Evolutionary conservation across 768 basidiomycete genomes (phyloP), one percentile per base, ranked within the genome.

Genomic region (Rubroboletus pulcherrimus): DNA sequence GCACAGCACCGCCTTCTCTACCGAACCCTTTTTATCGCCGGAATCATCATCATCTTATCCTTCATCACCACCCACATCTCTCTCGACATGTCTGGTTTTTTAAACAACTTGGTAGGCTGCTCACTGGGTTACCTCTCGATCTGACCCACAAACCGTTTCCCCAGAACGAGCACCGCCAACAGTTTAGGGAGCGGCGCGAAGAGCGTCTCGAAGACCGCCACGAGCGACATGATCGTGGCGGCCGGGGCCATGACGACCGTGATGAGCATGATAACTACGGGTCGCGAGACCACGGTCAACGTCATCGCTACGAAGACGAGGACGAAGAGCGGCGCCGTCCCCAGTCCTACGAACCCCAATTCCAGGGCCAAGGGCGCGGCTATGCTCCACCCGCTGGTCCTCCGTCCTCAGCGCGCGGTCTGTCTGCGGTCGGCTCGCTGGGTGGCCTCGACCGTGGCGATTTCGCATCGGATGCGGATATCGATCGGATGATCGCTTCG

Each of bases 401-500:
- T 1, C 65, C 62, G 2, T 41, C 53, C 5, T 48, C 54, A 0
- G 21, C 3, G 3, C 57, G 49, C 19, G 47, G 46, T 0, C 1
- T 33, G 1, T 12, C 26, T 11, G 62, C 0, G 26, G n/a, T 44
- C 9, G 21, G 14, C 4, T 51, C 57, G 31, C 60, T 17, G 14
- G 61, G 63, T 5, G 68, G 60, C 6, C 48, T 67, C 17, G 59
- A 55, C 43, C 63, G 58, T 1, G 54, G 43, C n/a, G 68, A 69
- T 62, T 71, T 71, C 44, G 68, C 64, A 48, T 58, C 68, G 44
- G 68, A 69, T 58, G 65, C 43, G 5, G 68, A 70, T 1, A 61
- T 69, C 34, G 19, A 56, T 7, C 57, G 58, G 48, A 60, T 70
- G 61, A 49, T 71, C 43, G 1, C 41, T 3, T 5, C 51, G 1